These are phyloP conservation scores for Euphorbia tirucalli DNA, from an alignment of 345 rosid species.

Conservation along the genomic window DNA sequence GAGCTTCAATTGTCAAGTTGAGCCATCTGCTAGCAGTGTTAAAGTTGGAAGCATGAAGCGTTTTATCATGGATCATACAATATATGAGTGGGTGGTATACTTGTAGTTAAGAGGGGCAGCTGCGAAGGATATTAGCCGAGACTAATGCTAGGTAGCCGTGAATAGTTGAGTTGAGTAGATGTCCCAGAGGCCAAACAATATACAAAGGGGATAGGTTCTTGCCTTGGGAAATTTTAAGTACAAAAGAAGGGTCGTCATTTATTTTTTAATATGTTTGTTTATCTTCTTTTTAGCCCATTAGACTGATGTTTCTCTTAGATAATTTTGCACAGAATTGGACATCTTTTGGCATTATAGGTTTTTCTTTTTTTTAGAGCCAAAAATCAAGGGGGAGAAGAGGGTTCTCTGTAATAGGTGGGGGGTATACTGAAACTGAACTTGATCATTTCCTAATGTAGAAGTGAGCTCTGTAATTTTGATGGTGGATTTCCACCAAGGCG, in stretches of 20 bases:
- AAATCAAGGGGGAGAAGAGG: slow-evolving; percentile 13
- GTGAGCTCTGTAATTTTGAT: slow-evolving; percentile 42
- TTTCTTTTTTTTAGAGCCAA: slow-evolving; percentile 17
- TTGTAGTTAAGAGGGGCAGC: slow-evolving; percentile 19
- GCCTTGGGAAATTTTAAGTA: no score
- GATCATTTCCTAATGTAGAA: slow-evolving; percentile 23
- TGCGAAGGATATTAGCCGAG: slow-evolving; percentile 24
- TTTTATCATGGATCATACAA: no score
- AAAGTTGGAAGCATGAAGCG: no score
- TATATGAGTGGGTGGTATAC: slow-evolving; percentile 27
- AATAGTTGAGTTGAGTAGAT: slow-evolving; percentile 34
- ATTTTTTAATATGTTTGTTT: no score
- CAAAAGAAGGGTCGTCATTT: no score
- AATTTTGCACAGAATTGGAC: slow-evolving; percentile 29
- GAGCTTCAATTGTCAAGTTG: slow-evolving; percentile 12
- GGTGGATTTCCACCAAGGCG: slow-evolving; percentile 43
- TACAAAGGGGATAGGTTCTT: no score
- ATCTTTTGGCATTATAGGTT: slow-evolving; percentile 24
- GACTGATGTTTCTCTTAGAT: slow-evolving; percentile 19
- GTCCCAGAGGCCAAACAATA: slow-evolving; percentile 33
- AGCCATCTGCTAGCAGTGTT: no score
- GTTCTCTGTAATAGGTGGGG: slow-evolving; percentile 31
- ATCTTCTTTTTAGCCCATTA: slow-evolving; percentile 15
- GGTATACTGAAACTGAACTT: slow-evolving; percentile 35
- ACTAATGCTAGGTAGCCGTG: slow-evolving; percentile 36